A percentile compares a stretch with the other conserved stretches of the same genome.
Conservation (phyloP, 768 basidiomycete genomes). For the Lactarius sp. region DNA sequence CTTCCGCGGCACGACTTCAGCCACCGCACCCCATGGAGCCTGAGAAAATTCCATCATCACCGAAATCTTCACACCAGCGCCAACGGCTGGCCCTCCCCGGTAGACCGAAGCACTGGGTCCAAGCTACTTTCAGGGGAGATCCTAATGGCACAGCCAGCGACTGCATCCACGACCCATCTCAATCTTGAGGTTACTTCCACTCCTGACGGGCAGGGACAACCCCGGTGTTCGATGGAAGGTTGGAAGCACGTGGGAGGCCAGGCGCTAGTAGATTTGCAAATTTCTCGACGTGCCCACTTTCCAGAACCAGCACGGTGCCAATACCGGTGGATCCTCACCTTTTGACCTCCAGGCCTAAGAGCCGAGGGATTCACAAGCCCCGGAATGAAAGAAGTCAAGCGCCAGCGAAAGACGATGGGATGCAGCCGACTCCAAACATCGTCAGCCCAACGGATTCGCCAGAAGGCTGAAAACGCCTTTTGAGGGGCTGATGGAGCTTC, state of each 20-base stretch:
- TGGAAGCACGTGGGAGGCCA: not conserved
- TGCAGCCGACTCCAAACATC: not conserved
- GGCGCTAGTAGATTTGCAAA: not conserved
- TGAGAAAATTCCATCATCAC: not conserved
- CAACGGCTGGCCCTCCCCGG: not conserved
- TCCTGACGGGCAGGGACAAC: not conserved
- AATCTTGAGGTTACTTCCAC: conserved; percentile 5
- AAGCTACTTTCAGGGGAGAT: not conserved
- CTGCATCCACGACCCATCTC: not conserved
- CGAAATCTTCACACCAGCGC: not conserved
- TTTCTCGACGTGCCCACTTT: conserved; percentile 7
- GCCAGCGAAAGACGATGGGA: not conserved
- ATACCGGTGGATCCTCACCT: conserved; percentile 10
- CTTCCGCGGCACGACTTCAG: conserved; percentile 1
- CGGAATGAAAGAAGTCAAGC: conserved; percentile 17
- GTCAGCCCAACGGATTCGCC: not conserved
- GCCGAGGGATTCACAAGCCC: not conserved
- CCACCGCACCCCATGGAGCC: not conserved
- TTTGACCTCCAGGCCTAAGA: not conserved
- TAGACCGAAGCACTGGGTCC: not conserved
- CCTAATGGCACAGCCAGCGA: not conserved
- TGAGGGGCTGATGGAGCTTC: not conserved
- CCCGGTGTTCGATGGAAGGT: not conserved
- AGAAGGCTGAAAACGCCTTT: not conserved
- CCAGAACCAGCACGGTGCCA: conserved; percentile 1